A percentile compares a stretch with the other conserved stretches of the same genome.
Evolutionary conservation across 2,329 filamentous ascomycete species (phyloP).

Genomic region (Zelopaecilomyces penicillatus): DNA sequence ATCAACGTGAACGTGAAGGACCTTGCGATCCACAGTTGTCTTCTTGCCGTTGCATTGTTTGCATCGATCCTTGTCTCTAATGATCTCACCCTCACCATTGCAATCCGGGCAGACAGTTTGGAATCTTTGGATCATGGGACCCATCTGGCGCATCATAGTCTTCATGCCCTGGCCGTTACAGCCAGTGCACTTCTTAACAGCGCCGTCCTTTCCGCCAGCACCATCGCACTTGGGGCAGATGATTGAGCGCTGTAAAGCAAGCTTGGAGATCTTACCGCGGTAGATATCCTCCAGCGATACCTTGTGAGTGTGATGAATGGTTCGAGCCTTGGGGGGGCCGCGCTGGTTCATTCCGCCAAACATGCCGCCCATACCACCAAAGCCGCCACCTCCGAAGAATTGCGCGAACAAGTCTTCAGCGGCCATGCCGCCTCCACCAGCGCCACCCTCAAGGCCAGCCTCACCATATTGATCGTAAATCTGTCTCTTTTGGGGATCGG

Average conservation of each 20-base stretch:
- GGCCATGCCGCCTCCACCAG: slow-evolving; percentile 74
- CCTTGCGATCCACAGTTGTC: slow-evolving; percentile 94
- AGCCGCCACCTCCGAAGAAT: slow-evolving; percentile 81
- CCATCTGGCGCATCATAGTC: slow-evolving; percentile 99
- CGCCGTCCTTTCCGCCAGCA: slow-evolving; percentile 91
- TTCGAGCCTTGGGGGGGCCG: slow-evolving; percentile 81
- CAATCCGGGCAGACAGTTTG: slow-evolving; percentile 98
- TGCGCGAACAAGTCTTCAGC: slow-evolving; percentile 94
- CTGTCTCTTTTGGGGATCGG: slow-evolving; percentile 81
- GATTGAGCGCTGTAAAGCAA: slow-evolving; percentile 93
- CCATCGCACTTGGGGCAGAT: slow-evolving; percentile 94
- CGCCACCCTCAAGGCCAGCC: slow-evolving; percentile 87
- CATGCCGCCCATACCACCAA: slow-evolving; percentile 58
- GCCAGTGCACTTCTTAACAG: slow-evolving; percentile 84
- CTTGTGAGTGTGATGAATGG: slow-evolving; percentile 97
- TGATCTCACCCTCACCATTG: slow-evolving; percentile 92
- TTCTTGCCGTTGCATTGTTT: slow-evolving; percentile 97
- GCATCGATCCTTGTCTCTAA: slow-evolving; percentile 96
- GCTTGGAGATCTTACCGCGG: slow-evolving; percentile 93
- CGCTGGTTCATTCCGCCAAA: slow-evolving; percentile 70
- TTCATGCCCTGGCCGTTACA: slow-evolving; percentile 97
- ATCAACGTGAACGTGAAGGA: slow-evolving; percentile 96
- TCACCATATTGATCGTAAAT: slow-evolving; percentile 98
- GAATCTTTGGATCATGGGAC: slow-evolving; percentile 99
- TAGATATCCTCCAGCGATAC: slow-evolving; percentile 97